Evolutionary conservation across 805 yeast species (phyloP), one percentile per base, ranked within the genome.

Genomic region (Priceomyces fermenticarens): DNA sequence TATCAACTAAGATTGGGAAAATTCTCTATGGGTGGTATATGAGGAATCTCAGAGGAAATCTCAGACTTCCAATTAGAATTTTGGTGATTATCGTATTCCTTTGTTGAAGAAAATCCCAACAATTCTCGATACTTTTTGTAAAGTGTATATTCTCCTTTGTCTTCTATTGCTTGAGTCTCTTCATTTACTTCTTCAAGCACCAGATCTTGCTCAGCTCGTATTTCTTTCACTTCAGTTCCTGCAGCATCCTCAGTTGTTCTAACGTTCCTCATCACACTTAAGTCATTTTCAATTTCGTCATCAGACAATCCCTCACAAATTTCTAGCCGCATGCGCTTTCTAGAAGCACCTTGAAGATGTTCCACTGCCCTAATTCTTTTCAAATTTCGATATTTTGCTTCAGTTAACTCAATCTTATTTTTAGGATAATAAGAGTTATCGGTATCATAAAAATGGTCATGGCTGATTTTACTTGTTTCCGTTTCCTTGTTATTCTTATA

Each of bases 321-420:
- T 23, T 39, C 42, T 15, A 62, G 43, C 35, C 32, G 42, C 17
- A 36, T 39, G 34, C 43, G 35, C 15, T 39, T 40, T 16, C 40
- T 25, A 4, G 38, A 33, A n/a, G 20, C 11, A 2, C 23, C 20
- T 15, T 33, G 32, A 23, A 35, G 20, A 12, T 11, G 12, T 17
- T 39, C 38, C 12, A 38, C 35, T n/a, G 11, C 15, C 13, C 33
- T 11, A 23, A 45, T 31, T 27, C 40, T 37, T 26, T 39, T 32
- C 12, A 46, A 36, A 10, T 57, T 47, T 8, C 34, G 30, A 28
- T 37, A 44, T 36, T 59, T 64, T 30, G 59, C 55, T 40, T 57
- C 55, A 10, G 72, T 59, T 25, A 62, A 41, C 42, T 67, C 71
- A 6, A 65, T 44, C 34, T 53, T 53, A 45, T 66, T 64, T 36